A percentile compares a stretch with the other conserved stretches of the same genome.
Conservation (phyloP, 345 rosid species). For the Carallia pectinifolia region DNA sequence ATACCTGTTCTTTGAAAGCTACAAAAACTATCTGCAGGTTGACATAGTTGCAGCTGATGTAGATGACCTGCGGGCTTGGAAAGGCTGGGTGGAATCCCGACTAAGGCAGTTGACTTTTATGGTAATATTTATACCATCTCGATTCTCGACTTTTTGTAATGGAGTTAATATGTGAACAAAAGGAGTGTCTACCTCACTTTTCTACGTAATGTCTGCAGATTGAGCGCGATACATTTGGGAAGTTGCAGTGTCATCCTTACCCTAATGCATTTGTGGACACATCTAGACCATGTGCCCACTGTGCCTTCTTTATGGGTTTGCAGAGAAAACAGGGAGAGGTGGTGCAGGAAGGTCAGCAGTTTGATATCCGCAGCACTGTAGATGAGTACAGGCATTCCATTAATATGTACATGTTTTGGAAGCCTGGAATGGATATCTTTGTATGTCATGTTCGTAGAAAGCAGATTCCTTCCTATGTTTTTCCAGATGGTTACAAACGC, state of each 20-base stretch:
- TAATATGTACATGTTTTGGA: slow-evolving; percentile 58
- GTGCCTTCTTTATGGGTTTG: no score
- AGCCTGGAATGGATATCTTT: slow-evolving; percentile 68
- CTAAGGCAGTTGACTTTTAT: slow-evolving; percentile 4
- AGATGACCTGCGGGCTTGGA: no score
- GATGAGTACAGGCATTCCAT: slow-evolving; percentile 63
- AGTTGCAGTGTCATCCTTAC: slow-evolving; percentile 76
- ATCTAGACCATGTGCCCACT: slow-evolving; percentile 38
- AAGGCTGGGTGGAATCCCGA: no score
- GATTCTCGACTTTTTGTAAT: no score
- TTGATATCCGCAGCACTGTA: slow-evolving; percentile 29
- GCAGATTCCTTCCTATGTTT: slow-evolving; percentile 65
- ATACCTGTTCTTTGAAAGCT: slow-evolving; percentile 61
- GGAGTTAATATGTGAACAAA: no score
- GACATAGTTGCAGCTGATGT: no score
- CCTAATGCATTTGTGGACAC: slow-evolving; percentile 56
- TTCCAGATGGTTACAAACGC: slow-evolving; percentile 57
- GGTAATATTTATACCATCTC: slow-evolving; percentile 29
- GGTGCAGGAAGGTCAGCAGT: no score
- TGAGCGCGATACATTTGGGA: slow-evolving; percentile 68
- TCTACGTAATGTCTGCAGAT: slow-evolving; percentile 37
- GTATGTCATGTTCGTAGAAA: slow-evolving; percentile 75
- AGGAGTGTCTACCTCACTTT: no score
- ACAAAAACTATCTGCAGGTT: slow-evolving; percentile 60
- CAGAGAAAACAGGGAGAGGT: no score